A percentile compares a stretch with the other conserved stretches of the same genome.
Evolutionary conservation across 495 filamentous ascomycete species (phyloP).

Genomic region (Durotheca rogersii): DNA sequence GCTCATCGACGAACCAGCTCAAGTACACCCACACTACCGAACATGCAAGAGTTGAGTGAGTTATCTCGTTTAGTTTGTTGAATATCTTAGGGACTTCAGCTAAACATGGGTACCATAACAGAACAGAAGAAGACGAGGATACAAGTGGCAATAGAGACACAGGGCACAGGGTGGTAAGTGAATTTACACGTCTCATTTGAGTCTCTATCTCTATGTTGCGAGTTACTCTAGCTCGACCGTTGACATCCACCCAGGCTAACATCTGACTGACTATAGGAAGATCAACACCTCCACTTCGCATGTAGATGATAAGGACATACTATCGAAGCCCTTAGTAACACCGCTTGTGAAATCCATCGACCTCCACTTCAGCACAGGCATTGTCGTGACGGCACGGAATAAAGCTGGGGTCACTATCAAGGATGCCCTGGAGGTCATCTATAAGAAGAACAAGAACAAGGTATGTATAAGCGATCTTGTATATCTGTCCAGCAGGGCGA

Average conservation of each 20-base stretch:
- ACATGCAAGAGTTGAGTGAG: constrained; percentile 84
- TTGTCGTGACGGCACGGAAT: constrained; percentile 87
- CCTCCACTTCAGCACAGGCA: no score
- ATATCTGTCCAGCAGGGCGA: no score
- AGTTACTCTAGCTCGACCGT: no score
- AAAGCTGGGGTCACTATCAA: constrained; percentile 92
- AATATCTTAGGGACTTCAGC: constrained; percentile 13
- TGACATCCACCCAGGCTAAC: no score
- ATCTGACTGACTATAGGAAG: constrained; percentile 58
- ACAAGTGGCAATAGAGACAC: constrained; percentile 81
- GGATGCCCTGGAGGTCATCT: constrained; percentile 88
- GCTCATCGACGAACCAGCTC: constrained; percentile 66
- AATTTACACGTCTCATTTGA: no score
- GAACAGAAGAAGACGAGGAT: constrained; percentile 74
- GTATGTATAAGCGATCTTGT: no score
- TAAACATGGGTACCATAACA: constrained; percentile 39
- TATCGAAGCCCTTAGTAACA: constrained; percentile 75
- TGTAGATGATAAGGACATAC: constrained; percentile 74
- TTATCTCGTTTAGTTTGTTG: no score
- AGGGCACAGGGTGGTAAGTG: constrained; percentile 86
- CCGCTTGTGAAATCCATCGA: constrained; percentile 92
- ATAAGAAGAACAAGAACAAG: constrained; percentile 94
- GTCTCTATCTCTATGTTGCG: no score
- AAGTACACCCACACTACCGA: constrained; percentile 65
- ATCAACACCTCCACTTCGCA: constrained; percentile 79